phyloP scores from a whole-genome alignment of 176 grass and related monocot genomes.

The Avena atlantica region DNA sequence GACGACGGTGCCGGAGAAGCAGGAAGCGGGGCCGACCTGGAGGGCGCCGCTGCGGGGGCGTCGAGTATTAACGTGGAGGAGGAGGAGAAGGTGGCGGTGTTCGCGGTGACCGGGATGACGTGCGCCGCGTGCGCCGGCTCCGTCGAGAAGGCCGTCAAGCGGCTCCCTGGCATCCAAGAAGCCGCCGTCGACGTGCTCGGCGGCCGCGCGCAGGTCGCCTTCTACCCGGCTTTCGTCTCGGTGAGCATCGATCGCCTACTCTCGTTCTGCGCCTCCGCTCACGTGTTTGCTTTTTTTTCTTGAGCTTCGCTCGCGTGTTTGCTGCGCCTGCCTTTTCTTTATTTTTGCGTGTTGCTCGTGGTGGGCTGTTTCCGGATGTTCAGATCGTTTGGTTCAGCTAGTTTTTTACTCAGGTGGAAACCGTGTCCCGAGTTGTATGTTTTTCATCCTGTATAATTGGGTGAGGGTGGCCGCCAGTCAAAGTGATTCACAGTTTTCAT shows the following conservation, averaged over 20 bases:
- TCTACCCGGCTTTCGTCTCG: constrained; percentile 72
- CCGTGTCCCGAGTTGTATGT: too few species aligned
- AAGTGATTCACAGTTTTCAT: not conserved
- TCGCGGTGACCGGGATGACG: constrained; percentile 82
- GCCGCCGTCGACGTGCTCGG: constrained; percentile 87
- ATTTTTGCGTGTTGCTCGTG: not conserved
- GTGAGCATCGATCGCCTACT: constrained; percentile 46
- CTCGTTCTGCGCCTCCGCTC: not conserved
- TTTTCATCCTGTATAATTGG: too few species aligned
- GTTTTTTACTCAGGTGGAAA: too few species aligned
- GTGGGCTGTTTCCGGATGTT: too few species aligned
- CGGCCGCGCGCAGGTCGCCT: constrained; percentile 75
- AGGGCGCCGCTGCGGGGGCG: constrained; percentile 29
- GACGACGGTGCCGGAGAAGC: not conserved
- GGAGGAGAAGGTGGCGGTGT: constrained; percentile 58
- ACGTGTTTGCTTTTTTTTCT: not conserved
- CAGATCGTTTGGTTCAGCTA: not conserved
- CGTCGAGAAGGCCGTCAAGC: constrained; percentile 94
- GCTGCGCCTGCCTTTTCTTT: not conserved
- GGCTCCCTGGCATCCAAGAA: constrained; percentile 86
- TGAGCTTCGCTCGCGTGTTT: not conserved
- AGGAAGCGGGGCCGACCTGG: constrained; percentile 45
- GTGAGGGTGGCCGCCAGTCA: too few species aligned
- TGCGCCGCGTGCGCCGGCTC: constrained; percentile 89
- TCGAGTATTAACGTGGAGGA: constrained; percentile 1